Conservation (phyloP, 2,329 filamentous ascomycete genomes). For the Penicillium paneum region DNA sequence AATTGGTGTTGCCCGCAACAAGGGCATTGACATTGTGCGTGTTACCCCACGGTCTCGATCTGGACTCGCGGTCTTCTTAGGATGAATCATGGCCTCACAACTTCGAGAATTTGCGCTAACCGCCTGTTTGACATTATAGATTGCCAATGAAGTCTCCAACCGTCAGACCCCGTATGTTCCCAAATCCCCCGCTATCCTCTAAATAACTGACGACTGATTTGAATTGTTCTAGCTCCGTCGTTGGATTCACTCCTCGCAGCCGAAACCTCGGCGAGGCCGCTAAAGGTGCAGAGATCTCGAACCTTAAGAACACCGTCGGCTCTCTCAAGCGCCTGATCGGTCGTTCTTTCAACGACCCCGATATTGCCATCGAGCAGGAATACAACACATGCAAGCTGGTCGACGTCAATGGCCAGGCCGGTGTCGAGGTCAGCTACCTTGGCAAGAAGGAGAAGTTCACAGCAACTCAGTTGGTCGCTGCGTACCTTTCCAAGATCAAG, state of each 20-base stretch:
- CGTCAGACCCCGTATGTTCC: conserved; percentile 87
- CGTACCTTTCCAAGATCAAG: conserved; percentile 95
- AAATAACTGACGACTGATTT: conserved; percentile 19
- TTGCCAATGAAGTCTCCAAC: conserved; percentile 99
- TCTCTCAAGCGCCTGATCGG: conserved; percentile 90
- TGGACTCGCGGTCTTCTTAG: background rate
- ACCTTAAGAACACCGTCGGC: conserved; percentile 97
- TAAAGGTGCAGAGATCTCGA: conserved; percentile 98
- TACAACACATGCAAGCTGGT: conserved; percentile 82
- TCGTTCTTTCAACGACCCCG: conserved; percentile 81
- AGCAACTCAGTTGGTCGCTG: conserved; percentile 88
- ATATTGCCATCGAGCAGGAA: conserved; percentile 88
- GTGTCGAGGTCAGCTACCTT: conserved; percentile 87
- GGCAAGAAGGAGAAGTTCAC: conserved; percentile 95
- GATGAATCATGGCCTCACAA: background rate
- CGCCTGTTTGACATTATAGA: conserved; percentile 52
- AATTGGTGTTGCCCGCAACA: conserved; percentile 95
- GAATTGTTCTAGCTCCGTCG: conserved; percentile 65
- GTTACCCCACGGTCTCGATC: conserved; percentile 21
- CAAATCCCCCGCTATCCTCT: background rate
- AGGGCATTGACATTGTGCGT: conserved; percentile 98
- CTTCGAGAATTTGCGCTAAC: conserved; percentile 13
- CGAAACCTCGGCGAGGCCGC: conserved; percentile 92
- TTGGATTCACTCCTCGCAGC: conserved; percentile 90
- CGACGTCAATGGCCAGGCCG: conserved; percentile 90